Evolutionary conservation across 2,329 filamentous ascomycete genomes (phyloP).

Genomic region (Ophiostoma novo-ulmi): DNA sequence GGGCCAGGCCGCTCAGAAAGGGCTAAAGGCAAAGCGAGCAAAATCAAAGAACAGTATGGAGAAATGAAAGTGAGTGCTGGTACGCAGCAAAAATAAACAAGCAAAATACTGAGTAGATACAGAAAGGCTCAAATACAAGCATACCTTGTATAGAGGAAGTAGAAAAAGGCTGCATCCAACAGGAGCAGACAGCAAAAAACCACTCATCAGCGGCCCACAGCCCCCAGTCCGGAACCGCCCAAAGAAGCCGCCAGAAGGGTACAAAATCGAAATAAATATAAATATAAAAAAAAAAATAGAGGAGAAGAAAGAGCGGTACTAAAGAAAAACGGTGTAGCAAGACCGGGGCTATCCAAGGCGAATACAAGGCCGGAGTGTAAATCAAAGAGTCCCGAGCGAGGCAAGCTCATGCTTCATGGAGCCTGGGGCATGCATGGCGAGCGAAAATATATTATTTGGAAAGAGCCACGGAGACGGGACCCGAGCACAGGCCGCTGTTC

Average conservation of each 20-base stretch:
- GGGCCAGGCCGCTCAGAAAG: background rate
- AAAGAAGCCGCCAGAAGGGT: slow-evolving; percentile 11
- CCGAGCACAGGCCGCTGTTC: background rate
- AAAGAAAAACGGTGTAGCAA: background rate
- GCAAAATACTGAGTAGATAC: background rate
- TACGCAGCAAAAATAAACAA: background rate
- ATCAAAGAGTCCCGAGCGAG: background rate
- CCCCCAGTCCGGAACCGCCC: background rate
- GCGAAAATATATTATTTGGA: background rate
- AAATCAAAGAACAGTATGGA: background rate
- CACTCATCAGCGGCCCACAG: background rate
- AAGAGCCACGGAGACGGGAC: slow-evolving; percentile 3
- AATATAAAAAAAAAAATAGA: background rate
- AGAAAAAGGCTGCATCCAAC: background rate
- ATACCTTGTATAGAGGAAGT: background rate
- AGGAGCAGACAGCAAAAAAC: background rate
- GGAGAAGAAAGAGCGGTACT: background rate
- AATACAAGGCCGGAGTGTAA: background rate
- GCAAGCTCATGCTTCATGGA: background rate
- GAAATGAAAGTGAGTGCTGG: no score
- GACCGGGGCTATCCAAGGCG: background rate
- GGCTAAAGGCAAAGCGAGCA: background rate
- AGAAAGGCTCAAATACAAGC: background rate
- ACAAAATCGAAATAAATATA: background rate
- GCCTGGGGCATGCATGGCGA: background rate